Conservation (phyloP, 208 protist species). For the Phytomonas sp. region DNA sequence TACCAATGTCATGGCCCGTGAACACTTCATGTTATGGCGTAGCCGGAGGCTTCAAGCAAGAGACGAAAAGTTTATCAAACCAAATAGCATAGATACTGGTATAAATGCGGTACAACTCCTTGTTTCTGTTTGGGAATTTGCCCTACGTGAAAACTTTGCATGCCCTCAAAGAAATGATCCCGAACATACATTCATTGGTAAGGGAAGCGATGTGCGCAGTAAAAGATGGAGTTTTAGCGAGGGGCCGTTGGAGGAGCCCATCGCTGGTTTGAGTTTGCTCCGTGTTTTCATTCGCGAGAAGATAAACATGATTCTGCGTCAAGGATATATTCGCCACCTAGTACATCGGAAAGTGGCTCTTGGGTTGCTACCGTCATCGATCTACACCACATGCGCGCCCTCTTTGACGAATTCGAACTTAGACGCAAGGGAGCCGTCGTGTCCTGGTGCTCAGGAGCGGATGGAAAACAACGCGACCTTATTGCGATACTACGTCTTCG, state of each 20-base stretch:
- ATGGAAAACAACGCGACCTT: background rate
- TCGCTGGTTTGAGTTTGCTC: background rate
- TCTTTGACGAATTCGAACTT: background rate
- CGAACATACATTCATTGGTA: background rate
- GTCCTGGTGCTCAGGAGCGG: background rate
- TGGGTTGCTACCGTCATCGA: background rate
- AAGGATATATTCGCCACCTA: constrained; percentile 6
- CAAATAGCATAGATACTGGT: background rate
- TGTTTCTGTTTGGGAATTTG: constrained; percentile 22
- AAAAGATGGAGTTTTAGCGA: background rate
- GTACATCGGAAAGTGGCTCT: constrained; percentile 2
- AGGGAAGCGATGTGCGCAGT: background rate
- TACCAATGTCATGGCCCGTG: constrained; percentile 28
- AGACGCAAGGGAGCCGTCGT: background rate
- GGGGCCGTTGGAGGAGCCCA: background rate
- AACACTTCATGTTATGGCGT: constrained; percentile 49
- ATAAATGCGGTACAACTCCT: constrained; percentile 25
- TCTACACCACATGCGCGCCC: background rate
- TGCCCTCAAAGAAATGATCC: background rate
- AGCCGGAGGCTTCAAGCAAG: constrained; percentile 11
- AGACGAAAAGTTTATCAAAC: background rate
- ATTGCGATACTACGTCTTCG: background rate
- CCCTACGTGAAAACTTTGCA: constrained; percentile 4
- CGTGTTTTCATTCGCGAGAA: background rate
- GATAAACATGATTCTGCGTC: constrained; percentile 4